phyloP scores from a whole-genome alignment of 2,329 filamentous ascomycete genomes.

The Trichophyton rubrum region DNA sequence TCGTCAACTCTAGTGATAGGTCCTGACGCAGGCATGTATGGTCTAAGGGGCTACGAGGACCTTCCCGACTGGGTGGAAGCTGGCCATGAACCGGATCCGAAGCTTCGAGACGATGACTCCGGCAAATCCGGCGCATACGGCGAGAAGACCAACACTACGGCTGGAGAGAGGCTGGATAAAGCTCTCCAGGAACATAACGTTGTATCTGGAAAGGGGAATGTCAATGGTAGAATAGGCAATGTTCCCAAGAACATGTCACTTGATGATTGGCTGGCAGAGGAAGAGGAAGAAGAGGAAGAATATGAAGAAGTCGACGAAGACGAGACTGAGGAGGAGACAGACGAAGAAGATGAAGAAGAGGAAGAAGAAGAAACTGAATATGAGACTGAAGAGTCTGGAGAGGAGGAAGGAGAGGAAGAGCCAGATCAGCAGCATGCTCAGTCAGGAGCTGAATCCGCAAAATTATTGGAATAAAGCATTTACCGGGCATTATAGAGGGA shows the following conservation, averaged over 20 bases:
- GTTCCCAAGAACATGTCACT: conserved; percentile 58
- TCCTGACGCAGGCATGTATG: conserved; percentile 58
- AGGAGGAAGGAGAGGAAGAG: conserved; percentile 24
- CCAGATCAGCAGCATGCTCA: conserved; percentile 21
- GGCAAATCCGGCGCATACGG: conserved; percentile 25
- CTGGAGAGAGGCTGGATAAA: conserved; percentile 33
- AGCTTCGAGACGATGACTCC: conserved; percentile 50
- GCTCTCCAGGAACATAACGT: conserved; percentile 33
- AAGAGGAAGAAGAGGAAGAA: conserved; percentile 49
- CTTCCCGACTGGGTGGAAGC: conserved; percentile 75
- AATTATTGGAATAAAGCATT: not conserved
- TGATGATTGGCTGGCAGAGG: conserved; percentile 84
- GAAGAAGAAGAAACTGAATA: conserved; percentile 25
- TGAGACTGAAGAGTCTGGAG: conserved; percentile 30
- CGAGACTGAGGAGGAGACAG: conserved; percentile 35
- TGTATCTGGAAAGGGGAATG: conserved; percentile 15
- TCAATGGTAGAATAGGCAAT: conserved; percentile 16
- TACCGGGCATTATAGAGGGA: not conserved
- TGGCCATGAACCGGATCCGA: conserved; percentile 66
- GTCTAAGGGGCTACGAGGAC: conserved; percentile 63
- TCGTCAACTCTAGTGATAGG: conserved; percentile 77
- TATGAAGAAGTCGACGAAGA: conserved; percentile 42
- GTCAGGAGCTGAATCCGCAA: not conserved
- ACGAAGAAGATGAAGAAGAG: conserved; percentile 25
- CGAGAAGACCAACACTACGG: conserved; percentile 38